Base-by-base conservation (phyloP, 2,329 filamentous ascomycete species). In the Monilinia fructigena region DNA sequence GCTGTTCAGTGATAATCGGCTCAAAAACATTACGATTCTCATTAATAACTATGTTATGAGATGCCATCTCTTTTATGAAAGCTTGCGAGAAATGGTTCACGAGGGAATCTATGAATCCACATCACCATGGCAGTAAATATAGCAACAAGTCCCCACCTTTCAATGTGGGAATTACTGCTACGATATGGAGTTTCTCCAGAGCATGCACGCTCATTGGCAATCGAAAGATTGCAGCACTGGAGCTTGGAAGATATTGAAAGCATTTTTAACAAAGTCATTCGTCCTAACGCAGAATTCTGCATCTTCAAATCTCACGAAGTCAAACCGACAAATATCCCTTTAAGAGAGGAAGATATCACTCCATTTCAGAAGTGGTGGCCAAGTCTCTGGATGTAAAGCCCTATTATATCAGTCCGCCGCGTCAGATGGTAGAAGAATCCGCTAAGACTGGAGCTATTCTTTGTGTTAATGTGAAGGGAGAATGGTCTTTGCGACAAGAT, bases 381-480 rank as follows among this genome's bases (percentile, higher is more conserved):
- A 3, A 50, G 47, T 26, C 47, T 50, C 47, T 50, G 47, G 47
- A 50, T 14, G n/a, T 50, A 3, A 23, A 14, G 10, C n/a, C 47
- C 11, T 12, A 5, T 26, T n/a, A 10, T 23, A 42, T 56, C 12
- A 42, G n/a, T n/a, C 18, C 55, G 3, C 35, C 55, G 3, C n/a
- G 31, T 7, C 14, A 18, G 12, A 56, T 56, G 55, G 38, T 56
- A 8, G 38, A 38, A n/a, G 47, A 54, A 28, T 28, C 60, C 4
- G 60, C 38, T 6, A 40, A 23, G 42, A 28, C 31, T 3, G 26
- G 23, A 40, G 14, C n/a, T 14, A 48, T 26, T 11, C 38, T 63
- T 10, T 63, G 60, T 45, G 48, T 63, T 0, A 55, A 63, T 63
- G 23, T 35, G 11, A 20, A 18, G 8, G 47, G 60, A 12, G 50